phyloP scores from a whole-genome alignment of 495 filamentous ascomycete species.

The Neurospora tetrasperma region DNA sequence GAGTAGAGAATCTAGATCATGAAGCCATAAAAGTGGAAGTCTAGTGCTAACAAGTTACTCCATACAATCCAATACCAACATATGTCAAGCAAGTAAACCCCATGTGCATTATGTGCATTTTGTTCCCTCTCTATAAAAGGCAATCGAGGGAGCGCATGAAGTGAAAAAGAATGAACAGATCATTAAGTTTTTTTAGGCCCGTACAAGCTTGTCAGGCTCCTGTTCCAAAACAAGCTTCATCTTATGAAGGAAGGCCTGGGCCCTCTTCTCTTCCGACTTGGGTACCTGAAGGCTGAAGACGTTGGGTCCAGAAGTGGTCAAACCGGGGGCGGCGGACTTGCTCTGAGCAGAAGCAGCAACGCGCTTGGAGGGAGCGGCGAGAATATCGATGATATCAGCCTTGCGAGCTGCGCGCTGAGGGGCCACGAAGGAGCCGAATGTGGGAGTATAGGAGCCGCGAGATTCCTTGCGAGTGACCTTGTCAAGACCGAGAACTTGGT shows the following conservation, averaged over 20 bases:
- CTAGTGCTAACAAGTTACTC: neutral
- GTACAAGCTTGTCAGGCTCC: slow-evolving; percentile 70
- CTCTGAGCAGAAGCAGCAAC: slow-evolving; percentile 12
- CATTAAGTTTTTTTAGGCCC: neutral
- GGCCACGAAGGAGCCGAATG: neutral
- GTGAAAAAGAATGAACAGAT: neutral
- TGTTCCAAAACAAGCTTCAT: slow-evolving; percentile 72
- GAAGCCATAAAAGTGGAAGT: neutral
- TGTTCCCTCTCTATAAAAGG: neutral
- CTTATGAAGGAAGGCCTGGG: slow-evolving; percentile 67
- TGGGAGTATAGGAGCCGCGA: slow-evolving; percentile 52
- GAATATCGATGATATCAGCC: slow-evolving; percentile 68
- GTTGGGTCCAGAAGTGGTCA: slow-evolving; percentile 49
- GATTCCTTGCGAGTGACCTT: slow-evolving; percentile 32
- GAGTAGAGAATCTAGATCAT: neutral
- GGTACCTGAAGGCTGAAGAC: slow-evolving; percentile 71
- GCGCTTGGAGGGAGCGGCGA: slow-evolving; percentile 41
- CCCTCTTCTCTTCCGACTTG: slow-evolving; percentile 68
- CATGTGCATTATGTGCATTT: neutral
- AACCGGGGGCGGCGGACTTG: slow-evolving; percentile 20
- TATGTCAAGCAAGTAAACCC: neutral
- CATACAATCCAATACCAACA: neutral
- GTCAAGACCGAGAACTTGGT: slow-evolving; percentile 71
- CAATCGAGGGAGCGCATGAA: neutral
- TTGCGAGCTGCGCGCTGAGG: slow-evolving; percentile 53